Conservation (phyloP, 108 stramenopile genomes). For the Nitzschia palea region DNA sequence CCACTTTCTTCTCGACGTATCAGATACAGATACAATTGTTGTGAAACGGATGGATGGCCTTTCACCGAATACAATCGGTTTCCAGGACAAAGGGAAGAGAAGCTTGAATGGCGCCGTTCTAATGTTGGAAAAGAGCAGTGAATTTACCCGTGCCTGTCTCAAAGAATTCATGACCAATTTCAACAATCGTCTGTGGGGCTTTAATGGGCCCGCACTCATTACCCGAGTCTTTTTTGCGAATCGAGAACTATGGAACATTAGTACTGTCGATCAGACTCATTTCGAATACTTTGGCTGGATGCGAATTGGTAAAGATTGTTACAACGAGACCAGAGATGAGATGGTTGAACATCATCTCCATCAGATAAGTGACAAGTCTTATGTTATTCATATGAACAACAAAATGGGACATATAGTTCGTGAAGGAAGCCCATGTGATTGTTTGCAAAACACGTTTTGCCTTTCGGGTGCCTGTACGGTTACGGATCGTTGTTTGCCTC, state of each 20-base stretch:
- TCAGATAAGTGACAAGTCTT: not conserved
- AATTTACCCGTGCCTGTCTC: not conserved
- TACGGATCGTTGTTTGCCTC: not conserved
- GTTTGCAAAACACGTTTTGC: conserved; percentile 1
- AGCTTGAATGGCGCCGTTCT: conserved; percentile 1
- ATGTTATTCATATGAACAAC: not conserved
- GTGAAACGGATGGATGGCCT: not conserved
- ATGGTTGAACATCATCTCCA: not conserved
- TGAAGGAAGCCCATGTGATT: conserved; percentile 2
- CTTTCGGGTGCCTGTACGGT: not conserved
- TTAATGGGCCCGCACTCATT: not conserved
- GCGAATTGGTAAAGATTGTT: not conserved
- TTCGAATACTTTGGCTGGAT: not conserved
- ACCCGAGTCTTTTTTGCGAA: not conserved
- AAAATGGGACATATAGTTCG: not conserved
- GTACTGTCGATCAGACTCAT: not conserved
- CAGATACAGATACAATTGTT: conserved; percentile 3
- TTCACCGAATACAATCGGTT: not conserved
- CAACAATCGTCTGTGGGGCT: not conserved
- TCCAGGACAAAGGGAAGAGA: not conserved
- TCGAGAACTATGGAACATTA: not conserved
- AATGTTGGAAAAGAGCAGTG: not conserved
- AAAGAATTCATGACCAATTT: not conserved
- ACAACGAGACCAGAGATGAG: not conserved
- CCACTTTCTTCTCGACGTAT: not conserved